phyloP scores from a whole-genome alignment of 2,329 filamentous ascomycete genomes.

The Epichloe elymi region DNA sequence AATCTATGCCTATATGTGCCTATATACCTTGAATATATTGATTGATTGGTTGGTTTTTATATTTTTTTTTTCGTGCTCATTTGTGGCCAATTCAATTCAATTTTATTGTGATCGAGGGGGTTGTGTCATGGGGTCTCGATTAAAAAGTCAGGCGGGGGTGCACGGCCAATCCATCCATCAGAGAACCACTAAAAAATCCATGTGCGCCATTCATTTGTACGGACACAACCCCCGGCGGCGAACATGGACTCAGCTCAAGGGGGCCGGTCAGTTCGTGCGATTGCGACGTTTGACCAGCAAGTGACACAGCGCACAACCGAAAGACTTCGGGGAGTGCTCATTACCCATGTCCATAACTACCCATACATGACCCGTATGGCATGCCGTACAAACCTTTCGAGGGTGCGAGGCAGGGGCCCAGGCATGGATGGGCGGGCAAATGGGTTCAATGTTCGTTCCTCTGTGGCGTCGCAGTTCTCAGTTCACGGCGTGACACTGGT shows the following conservation, averaged over 20 bases:
- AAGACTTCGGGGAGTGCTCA: background rate
- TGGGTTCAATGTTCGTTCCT: background rate
- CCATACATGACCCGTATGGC: too few relatives aligned
- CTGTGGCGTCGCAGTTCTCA: background rate
- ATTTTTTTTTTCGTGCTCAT: too few relatives aligned
- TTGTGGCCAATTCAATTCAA: too few relatives aligned
- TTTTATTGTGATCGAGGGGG: too few relatives aligned
- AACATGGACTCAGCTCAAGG: background rate
- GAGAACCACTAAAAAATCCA: background rate
- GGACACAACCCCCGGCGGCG: background rate
- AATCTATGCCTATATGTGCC: too few relatives aligned
- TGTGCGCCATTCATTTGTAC: background rate
- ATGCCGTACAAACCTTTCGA: background rate
- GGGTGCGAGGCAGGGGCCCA: background rate
- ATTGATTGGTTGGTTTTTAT: too few relatives aligned
- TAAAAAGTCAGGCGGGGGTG: too few relatives aligned
- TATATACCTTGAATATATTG: too few relatives aligned
- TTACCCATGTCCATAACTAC: background rate
- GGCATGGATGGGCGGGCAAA: background rate
- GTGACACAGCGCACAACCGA: background rate
- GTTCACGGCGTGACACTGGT: background rate
- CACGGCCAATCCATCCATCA: background rate
- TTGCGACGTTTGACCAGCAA: background rate
- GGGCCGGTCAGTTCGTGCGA: background rate
- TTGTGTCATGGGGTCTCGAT: too few relatives aligned